Conservation (phyloP, 192 early-diverging fungal genomes). For the Rhizoclosmatium globosum region DNA sequence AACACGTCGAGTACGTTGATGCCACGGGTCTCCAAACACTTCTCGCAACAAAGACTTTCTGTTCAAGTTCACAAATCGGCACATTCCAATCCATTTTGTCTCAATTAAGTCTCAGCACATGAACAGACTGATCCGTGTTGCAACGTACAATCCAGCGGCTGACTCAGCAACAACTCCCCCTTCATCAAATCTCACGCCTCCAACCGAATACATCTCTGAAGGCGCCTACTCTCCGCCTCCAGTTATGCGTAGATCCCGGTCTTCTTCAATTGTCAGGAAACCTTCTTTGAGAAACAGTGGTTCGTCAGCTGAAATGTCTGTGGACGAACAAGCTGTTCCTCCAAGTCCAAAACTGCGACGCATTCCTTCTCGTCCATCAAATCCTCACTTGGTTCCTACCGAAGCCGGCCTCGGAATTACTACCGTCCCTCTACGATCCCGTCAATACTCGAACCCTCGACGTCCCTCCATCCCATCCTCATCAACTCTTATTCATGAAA, state of each 20-base stretch:
- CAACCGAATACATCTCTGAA: neutral
- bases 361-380: too few species aligned
- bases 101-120: neutral
- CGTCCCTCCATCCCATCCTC: too few species aligned
- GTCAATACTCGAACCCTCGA: too few species aligned
- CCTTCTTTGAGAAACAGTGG: neutral
- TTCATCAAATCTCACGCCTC: neutral
- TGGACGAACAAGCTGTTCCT: too few species aligned
- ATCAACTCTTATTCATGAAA: too few species aligned
- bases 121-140: conserved; percentile 3
- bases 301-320: too few species aligned
- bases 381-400: too few species aligned
- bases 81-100: neutral
- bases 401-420: too few species aligned
- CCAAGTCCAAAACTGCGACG: too few species aligned
- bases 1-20: neutral
- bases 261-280: neutral
- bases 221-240: neutral
- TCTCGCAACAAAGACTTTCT: conserved; percentile 12
- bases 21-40: conserved; percentile 1
- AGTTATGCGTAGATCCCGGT: neutral
- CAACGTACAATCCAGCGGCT: neutral
- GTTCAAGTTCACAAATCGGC: neutral
- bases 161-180: neutral
- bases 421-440: too few species aligned